A percentile compares a stretch with the other conserved stretches of the same genome.
phyloP scores from a whole-genome alignment of 805 yeast genomes.

The Martiniozyma abietophila region DNA sequence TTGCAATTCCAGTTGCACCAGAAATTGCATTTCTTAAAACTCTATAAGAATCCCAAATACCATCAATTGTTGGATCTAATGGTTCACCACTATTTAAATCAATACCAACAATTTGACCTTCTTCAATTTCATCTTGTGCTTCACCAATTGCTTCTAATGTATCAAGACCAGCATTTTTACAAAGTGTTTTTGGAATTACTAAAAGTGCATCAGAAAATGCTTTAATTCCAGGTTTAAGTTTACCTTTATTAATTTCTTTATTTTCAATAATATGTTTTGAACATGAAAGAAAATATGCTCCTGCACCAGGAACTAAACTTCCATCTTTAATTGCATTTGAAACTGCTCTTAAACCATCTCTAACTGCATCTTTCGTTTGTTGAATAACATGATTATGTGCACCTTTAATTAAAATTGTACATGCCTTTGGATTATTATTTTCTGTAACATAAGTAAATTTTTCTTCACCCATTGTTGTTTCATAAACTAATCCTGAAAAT shows the following conservation, averaged over 20 bases:
- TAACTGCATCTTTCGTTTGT: conserved; percentile 93
- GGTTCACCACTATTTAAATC: conserved; percentile 91
- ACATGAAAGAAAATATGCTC: conserved; percentile 86
- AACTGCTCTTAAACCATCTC: conserved; percentile 95
- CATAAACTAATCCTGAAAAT: conserved; percentile 81
- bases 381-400: conserved; percentile 81
- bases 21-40: conserved; percentile 89
- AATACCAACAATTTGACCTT: conserved; percentile 80
- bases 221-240: conserved; percentile 78
- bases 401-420: conserved; percentile 87
- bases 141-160: conserved; percentile 79
- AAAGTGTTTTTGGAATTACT: conserved; percentile 86
- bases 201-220: conserved; percentile 92
- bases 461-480: conserved; percentile 87
- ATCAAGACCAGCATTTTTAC: conserved; percentile 89
- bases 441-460: conserved; percentile 95
- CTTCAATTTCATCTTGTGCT: conserved; percentile 82
- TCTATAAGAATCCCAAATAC: conserved; percentile 94
- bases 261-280: conserved; percentile 53
- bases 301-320: conserved; percentile 91
- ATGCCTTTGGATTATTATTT: conserved; percentile 79
- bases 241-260: conserved; percentile 59
- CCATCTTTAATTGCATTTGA: conserved; percentile 83
- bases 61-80: conserved; percentile 88
- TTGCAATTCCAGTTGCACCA: conserved; percentile 90